These are phyloP conservation scores for Pyrenochaeta sp. DNA, from an alignment of 2,329 filamentous ascomycete species.

Conservation along the genomic window DNA sequence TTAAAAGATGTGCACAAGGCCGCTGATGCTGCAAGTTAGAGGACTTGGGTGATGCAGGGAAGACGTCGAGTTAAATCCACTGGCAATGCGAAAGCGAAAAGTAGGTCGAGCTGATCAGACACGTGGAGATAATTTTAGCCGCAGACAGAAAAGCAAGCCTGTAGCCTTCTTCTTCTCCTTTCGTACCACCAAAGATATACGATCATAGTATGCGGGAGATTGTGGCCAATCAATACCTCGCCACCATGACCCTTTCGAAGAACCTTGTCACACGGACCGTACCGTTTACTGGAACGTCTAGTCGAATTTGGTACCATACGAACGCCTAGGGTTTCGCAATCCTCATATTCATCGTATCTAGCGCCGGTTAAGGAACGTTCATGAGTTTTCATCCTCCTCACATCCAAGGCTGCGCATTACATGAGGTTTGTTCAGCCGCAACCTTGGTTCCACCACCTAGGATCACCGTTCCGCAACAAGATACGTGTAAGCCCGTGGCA, in stretches of 20 bases:
- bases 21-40: neutral
- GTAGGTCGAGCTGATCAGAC: neutral
- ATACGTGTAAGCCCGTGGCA: constrained; percentile 11
- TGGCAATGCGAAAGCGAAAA: neutral
- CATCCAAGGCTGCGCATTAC: neutral
- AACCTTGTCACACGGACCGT: neutral
- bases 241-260: neutral
- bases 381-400: neutral
- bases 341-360: neutral
- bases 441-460: too few relatives aligned
- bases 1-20: neutral
- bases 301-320: neutral
- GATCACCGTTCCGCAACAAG: neutral
- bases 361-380: neutral
- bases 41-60: too few relatives aligned
- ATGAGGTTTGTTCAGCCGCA: too few relatives aligned
- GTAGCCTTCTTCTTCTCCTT: neutral
- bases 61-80: neutral
- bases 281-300: neutral
- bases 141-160: neutral
- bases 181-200: neutral
- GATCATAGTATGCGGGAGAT: neutral
- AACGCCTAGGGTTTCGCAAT: neutral
- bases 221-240: neutral
- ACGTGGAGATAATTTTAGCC: neutral